Evolutionary conservation across 148 eudicot species (phyloP), one percentile per base, ranked within the genome.

Genomic region (Limonium bicolor): DNA sequence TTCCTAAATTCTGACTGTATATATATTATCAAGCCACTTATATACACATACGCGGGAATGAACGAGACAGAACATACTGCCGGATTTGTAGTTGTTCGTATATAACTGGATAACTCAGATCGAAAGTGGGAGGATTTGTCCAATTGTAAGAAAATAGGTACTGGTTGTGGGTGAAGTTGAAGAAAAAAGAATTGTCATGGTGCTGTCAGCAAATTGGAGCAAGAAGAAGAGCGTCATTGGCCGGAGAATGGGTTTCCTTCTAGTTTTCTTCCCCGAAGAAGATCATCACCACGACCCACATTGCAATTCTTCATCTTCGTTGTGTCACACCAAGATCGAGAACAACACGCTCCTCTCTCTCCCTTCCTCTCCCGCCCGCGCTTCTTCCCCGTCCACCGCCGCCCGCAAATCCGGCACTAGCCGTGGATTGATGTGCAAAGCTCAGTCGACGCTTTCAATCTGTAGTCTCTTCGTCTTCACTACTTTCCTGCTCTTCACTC

Each of bases 391-490:
- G 16, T 5, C 46, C 22, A 1, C 44, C 16, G 29, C 50, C 18
- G 28, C 61, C 9, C 33, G 62, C 4, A 61, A 46, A 25, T 58
- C 71, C 21, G 7, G 43, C 9, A 48, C 39, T 8, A 4, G 31
- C 16, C 13, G 27, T 1, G 13, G 30, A 0, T 62, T 75, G 0
- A 40, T 70, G 21, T 54, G 68, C 20, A 79, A 36, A 56, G 71
- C 88, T 13, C 87, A 62, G 47, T 79, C 81, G 33, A 83, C 84
- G 6, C 64, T 84, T 14, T 71, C 82, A 0, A 68, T 84, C n/a
- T 84, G 88, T 24, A 63, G 55, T 3, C 62, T 84, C 47, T 60
- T 84, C 57, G 26, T 84, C 37, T 76, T 80, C 54, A 37, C 63
- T 41, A 68, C 85, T 4, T 58, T 84, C 32, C 69, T 84, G 12